Base-by-base conservation (phyloP, 495 filamentous ascomycete genomes). In the Trichoderma gamsii region DNA sequence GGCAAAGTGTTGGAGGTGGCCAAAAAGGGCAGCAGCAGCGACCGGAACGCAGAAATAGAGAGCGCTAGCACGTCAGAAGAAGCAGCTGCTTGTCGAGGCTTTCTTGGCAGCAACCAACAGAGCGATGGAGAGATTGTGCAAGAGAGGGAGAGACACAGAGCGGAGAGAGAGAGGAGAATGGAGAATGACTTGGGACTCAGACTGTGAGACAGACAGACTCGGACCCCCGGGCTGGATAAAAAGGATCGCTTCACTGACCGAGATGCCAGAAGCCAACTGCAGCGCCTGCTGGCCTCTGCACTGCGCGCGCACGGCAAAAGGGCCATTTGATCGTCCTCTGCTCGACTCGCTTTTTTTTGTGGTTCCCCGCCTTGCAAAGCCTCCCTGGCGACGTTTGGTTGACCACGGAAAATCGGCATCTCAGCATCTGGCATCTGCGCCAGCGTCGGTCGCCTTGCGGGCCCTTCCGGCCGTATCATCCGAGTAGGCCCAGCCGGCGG, bases 391-490 rank as follows among this genome's bases (percentile, higher is more conserved):
- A 56, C 44, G 44, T n/a, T 61, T 61, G 56, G 56, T 29, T 61
- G 13, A 49, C 15, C 25, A 61, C 56, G 56, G 56, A 61, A 61
- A 61, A 61, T 32, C 56, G 56, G 56, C 56, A 61, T 61, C 56
- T 21, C n/a, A 18, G 56, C 25, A 61, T 61, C 56, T 61, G 56
- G 56, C 56, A 61, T 61, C 56, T 61, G 56, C 27, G 56, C 7
- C 21, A 61, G 52, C 52, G 52, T 27, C 52, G 52, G 52, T 61
- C 52, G 56, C 56, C 56, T 61, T 61, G 56, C 56, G 56, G 56
- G 56, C 56, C 56, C 56, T 61, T 61, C 56, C 56, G 56, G 56
- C 56, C 56, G 56, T 32, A 61, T 61, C 56, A 61, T 61, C 56
- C 56, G 56, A 61, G 56, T 61, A 29, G 56, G 56, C 56, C 27